Percentiles rank a stretch among this genome's conserved stretches.
phyloP scores from a whole-genome alignment of 83 land plant genomes.

The Diphasiastrum complanatum region DNA sequence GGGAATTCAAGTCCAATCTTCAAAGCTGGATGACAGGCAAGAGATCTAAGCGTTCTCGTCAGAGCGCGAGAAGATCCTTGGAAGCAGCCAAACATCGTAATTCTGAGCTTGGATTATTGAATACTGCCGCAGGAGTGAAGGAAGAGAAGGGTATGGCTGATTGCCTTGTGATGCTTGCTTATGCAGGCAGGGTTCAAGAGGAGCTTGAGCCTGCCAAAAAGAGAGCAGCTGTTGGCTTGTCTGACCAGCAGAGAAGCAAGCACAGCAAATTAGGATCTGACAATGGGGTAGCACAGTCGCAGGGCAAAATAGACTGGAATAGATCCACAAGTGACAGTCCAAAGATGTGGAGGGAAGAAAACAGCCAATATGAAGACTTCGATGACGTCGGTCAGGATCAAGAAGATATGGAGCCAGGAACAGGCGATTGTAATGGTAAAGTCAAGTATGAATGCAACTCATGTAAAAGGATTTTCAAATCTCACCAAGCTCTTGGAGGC shows the following conservation, averaged over 20 bases:
- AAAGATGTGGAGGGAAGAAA: no score
- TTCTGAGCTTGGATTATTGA: background rate
- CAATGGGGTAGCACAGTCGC: no score
- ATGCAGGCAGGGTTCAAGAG: constrained; percentile 13
- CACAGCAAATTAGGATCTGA: background rate
- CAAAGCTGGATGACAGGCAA: background rate
- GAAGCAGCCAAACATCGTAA: background rate
- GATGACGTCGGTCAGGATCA: background rate
- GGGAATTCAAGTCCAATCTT: background rate
- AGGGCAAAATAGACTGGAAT: no score
- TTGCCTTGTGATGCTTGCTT: constrained; percentile 17
- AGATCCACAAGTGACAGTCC: no score
- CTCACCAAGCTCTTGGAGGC: constrained; percentile 13
- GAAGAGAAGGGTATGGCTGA: constrained; percentile 14
- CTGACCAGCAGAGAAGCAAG: background rate
- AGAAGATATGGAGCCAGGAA: background rate
- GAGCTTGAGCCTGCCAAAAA: background rate
- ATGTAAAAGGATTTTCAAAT: constrained; percentile 10
- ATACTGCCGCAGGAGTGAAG: background rate
- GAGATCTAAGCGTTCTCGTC: background rate
- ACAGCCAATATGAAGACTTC: no score
- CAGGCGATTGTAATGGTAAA: background rate
- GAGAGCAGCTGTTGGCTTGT: background rate
- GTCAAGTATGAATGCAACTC: constrained; percentile 3
- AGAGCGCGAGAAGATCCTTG: background rate